Conservation (phyloP, 169 alveolate genomes). For the Plasmodium gaboni region DNA sequence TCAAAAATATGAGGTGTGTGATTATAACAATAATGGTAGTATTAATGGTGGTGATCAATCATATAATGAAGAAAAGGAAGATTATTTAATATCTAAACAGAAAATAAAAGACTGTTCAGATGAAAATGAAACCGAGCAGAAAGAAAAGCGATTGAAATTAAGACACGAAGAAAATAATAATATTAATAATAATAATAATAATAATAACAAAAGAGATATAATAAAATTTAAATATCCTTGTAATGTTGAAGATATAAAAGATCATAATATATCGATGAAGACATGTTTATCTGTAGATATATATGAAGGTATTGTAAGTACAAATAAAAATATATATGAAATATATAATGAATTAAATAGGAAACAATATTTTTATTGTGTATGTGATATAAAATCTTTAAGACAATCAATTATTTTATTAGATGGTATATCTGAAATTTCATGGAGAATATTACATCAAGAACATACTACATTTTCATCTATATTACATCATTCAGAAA, state of each 20-base stretch:
- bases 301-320: constrained; percentile 43
- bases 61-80: neutral
- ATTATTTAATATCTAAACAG: neutral
- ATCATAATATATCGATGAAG: constrained; percentile 36
- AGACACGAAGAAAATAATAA: neutral
- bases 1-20: constrained; percentile 14
- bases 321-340: constrained; percentile 40
- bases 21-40: neutral
- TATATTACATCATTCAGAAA: constrained; percentile 36
- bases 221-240: constrained; percentile 9
- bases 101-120: neutral
- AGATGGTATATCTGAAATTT: constrained; percentile 66
- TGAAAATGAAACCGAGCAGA: constrained; percentile 1
- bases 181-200: neutral
- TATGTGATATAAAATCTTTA: constrained; percentile 44
- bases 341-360: neutral
- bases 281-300: constrained; percentile 12
- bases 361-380: constrained; percentile 11
- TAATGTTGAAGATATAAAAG: constrained; percentile 7
- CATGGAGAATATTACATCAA: constrained; percentile 69
- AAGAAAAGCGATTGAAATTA: constrained; percentile 38
- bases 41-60: neutral
- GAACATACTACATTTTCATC: constrained; percentile 51
- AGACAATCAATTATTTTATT: constrained; percentile 41
- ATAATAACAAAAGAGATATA: neutral